Conservation (phyloP, 2,329 filamentous ascomycete genomes). For the Passalora sequoiae region DNA sequence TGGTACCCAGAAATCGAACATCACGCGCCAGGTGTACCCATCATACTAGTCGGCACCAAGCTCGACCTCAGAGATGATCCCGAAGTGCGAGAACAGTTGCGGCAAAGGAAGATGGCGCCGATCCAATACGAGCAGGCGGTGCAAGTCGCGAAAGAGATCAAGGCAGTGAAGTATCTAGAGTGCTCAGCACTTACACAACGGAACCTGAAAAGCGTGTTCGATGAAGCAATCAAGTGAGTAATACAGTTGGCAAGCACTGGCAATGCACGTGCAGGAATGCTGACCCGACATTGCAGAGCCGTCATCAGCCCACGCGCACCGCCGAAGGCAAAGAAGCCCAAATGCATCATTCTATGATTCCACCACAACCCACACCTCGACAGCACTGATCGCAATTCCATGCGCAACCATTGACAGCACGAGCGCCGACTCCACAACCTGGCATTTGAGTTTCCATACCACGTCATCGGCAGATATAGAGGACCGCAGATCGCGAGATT, state of each 20-base stretch:
- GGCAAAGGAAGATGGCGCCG: constrained; percentile 93
- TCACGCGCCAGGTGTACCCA: constrained; percentile 89
- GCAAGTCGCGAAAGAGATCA: constrained; percentile 85
- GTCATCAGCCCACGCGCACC: constrained; percentile 65
- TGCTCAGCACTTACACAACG: constrained; percentile 95
- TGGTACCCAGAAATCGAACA: constrained; percentile 98
- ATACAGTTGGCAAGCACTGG: background rate
- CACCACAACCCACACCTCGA: background rate
- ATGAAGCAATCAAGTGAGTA: constrained; percentile 91
- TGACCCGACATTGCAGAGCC: constrained; percentile 48
- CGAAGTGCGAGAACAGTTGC: constrained; percentile 72
- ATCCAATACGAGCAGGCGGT: constrained; percentile 91
- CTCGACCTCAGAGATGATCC: constrained; percentile 89
- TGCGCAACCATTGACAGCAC: background rate
- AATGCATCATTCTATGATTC: constrained; percentile 62
- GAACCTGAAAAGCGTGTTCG: constrained; percentile 97
- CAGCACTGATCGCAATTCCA: background rate
- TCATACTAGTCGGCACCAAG: constrained; percentile 96
- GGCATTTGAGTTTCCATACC: constrained; percentile 3
- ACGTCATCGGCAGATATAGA: constrained; percentile 5
- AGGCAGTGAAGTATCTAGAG: constrained; percentile 94
- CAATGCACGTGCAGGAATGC: background rate
- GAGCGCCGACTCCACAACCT: background rate
- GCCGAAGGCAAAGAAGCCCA: constrained; percentile 57
- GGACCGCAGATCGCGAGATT: constrained; percentile 3